These are phyloP conservation scores for Rhodamnia argentea DNA, from an alignment of 345 rosid genomes.

Conservation along the genomic window DNA sequence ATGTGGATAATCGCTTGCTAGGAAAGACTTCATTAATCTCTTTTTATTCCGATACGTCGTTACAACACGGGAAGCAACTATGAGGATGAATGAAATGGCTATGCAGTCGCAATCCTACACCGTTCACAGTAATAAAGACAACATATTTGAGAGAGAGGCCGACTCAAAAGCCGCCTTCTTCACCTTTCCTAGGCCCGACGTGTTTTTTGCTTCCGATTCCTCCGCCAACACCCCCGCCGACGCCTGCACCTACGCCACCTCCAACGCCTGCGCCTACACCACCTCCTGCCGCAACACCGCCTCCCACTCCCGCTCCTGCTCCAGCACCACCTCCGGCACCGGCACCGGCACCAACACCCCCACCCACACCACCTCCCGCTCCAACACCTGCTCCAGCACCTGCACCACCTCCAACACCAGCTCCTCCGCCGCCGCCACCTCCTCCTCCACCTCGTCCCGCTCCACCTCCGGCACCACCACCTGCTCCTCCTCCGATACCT, in stretches of 20 bases:
- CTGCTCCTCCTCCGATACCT: not conserved
- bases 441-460: not conserved
- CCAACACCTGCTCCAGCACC: not conserved
- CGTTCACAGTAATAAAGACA: not conserved
- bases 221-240: not conserved
- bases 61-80: not conserved
- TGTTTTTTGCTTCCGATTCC: not conserved
- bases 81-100: not conserved
- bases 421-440: not conserved
- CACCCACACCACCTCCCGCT: not conserved
- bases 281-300: not conserved
- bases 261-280: not conserved
- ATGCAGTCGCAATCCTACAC: not conserved
- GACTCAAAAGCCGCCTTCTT: not conserved
- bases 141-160: not conserved
- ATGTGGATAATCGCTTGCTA: not conserved
- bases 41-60: not conserved
- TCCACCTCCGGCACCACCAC: not conserved
- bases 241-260: no score
- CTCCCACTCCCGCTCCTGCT: accelerated
- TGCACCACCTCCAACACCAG: not conserved
- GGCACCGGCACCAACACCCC: not conserved
- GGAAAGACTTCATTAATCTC: not conserved
- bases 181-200: not conserved
- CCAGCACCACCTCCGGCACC: not conserved